Evolutionary conservation across 2,329 filamentous ascomycete species (phyloP), one percentile per base, ranked within the genome.

Genomic region (Zasmidium angulare): DNA sequence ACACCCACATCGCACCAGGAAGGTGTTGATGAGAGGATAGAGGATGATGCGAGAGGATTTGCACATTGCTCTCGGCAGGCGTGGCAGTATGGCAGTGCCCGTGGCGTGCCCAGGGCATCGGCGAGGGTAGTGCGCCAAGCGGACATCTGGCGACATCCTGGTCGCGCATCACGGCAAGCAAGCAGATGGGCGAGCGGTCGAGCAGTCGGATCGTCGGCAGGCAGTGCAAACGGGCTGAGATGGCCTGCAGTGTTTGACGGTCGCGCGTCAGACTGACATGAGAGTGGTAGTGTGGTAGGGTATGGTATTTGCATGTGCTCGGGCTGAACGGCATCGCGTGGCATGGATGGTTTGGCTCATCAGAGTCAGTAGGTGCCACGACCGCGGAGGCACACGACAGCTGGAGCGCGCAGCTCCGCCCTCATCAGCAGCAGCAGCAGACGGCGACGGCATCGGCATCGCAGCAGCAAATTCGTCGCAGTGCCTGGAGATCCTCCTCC

Each of bases 171-270:
- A 48, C 50, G 49, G 53, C 47, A 46, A 23, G 21, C 52, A 55
- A 51, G 29, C 47, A 47, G 31, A 50, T n/a, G 48, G 47, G 26
- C n/a, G n/a, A n/a, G 29, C 22, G 17, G 43, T 53, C 53, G 49
- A 61, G 29, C 29, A 43, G 46, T 53, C 59, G 59, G 59, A 61
- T 61, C 46, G 50, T 46, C 57, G 57, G 52, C 23, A 36, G 36
- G 52, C 23, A 36, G 36, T 50, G 51, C 23, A 20, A 23, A n/a
- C 6, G 20, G 29, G n/a, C 17, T 22, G 1, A 26, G 24, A 29
- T 50, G 22, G 26, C 26, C 6, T 4, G 26, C 26, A 29, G 26
- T 29, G 11, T 29, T 29, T 29, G 26, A 29, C 26, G 11, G 6
- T 29, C 20, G n/a, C 2, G 21, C 20, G 29, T 53, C 29, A 29